Base-by-base conservation (phyloP, 106 monocot genomes). In the Gastrodia elata region DNA sequence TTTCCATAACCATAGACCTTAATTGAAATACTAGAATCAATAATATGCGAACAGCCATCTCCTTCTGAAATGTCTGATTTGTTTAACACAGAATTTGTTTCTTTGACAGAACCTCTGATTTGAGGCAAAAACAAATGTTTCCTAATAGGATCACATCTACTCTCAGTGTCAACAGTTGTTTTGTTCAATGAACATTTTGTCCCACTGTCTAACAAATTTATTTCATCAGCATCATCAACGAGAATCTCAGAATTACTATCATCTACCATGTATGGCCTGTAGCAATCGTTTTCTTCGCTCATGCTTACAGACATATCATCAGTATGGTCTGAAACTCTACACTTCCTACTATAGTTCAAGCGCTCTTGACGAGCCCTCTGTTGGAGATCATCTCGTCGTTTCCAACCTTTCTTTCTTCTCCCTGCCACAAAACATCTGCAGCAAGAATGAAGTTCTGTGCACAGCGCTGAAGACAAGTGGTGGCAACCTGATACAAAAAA, bases 351-450 rank as follows among this genome's bases (percentile, higher is more conserved):
- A 61, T 76, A 74, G 42, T 93, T 90, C 68, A 90, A 75, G 75
- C 84, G 80, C 69, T 97, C 88, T 39, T 86, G 80, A 11, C 93
- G 93, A 85, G 92, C 86, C 74, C 68, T 84, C 58, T 87, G 88
- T 67, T 97, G 97, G 24, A 84, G 64, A 72, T 76, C 73, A 78
- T 88, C 82, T 70, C 71, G 79, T 4, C 76, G 79, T 39, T 78
- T 97, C 86, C 88, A 86, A 42, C 55, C 79, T 42, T 84, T 91
- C 71, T 73, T 82, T 59, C 72, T 68, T 80, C 65, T 84, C 71
- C 75, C 81, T 73, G 81, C 46, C 68, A 71, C 48, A 71, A 77
- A 38, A 55, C 64, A 79, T 83, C 78, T 84, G 71, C 64, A 73
- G 70, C 61, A 72, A 70, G 41, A 65, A 38, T 75, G 75, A 27